Base-by-base conservation (phyloP, 2,329 filamentous ascomycete genomes). In the Talaromyces sp. region DNA sequence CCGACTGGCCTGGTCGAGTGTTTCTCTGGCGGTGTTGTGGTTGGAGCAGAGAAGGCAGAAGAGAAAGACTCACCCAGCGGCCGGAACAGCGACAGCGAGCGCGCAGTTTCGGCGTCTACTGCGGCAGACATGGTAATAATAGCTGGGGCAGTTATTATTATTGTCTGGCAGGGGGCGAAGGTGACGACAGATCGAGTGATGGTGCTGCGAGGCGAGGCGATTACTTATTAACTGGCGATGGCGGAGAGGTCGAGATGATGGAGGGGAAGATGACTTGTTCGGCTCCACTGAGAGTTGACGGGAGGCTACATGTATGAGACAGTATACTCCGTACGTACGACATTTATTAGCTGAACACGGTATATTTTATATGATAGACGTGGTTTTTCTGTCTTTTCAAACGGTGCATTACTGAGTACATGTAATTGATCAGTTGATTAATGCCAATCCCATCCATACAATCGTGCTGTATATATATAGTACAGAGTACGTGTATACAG, bases 31-130 rank as follows among this genome's bases (percentile, higher is more conserved):
- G 35, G 6, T 43, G 38, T 8, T 43, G 38, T 43, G 12, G 32
- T 35, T 11, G 32, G 12, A 14, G 32, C 14, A 12, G 12, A 1
- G 32, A 35, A 7, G 2, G 11, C 31, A 11, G 2, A 11, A 63
- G 65, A 24, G 41, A 21, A 31, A 32, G 32, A 54, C 75, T 68
- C 72, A 78, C 76, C 76, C 65, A 78, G 68, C 64, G 76, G 76
- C 65, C 75, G 74, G 65, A 78, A 74, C 54, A 78, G 69, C 61
- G 76, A 78, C 68, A 78, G 67, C 61, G 77, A 67, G 66, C 72
- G 72, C 62, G 74, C 73, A 69, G 71, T 73, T 69, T 72, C 73
- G 62, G 73, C 71, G 66, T 74, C 71, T 4, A 46, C 43, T 7
- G 21, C 43, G 43, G n/a, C 43, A 19, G 43, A 46, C 43, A 46